Conservation (phyloP, 225 moss, liverwort and hornwort genomes). For the Asterella californica region DNA sequence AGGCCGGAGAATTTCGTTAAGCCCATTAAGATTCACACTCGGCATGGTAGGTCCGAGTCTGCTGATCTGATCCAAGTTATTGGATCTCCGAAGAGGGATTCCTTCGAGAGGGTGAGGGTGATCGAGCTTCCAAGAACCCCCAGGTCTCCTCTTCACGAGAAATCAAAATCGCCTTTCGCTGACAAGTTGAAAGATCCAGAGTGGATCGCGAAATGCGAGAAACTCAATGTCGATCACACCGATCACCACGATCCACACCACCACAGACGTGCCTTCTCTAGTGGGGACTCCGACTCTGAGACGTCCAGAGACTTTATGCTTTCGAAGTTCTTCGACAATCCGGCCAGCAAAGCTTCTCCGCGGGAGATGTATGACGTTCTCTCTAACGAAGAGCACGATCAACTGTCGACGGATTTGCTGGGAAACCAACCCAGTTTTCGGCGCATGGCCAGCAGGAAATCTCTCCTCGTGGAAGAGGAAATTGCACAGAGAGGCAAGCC, state of each 20-base stretch:
- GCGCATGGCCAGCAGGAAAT: not conserved
- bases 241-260: not conserved
- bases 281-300: slow-evolving; percentile 1
- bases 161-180: slow-evolving; percentile 10
- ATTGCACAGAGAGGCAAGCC: not conserved
- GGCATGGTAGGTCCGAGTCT: slow-evolving; percentile 6
- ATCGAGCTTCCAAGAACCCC: slow-evolving; percentile 12
- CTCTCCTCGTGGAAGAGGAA: slow-evolving; percentile 2
- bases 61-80: not conserved
- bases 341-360: slow-evolving; percentile 11
- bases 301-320: slow-evolving; percentile 30
- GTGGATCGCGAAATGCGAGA: slow-evolving; percentile 38
- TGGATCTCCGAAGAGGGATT: slow-evolving; percentile 18
- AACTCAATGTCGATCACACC: slow-evolving; percentile 15
- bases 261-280: slow-evolving; percentile 18
- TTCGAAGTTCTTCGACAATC: slow-evolving; percentile 28
- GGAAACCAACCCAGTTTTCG: not conserved
- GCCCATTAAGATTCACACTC: slow-evolving; percentile 9
- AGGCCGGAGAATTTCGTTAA: slow-evolving; percentile 15
- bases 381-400: slow-evolving; percentile 7
- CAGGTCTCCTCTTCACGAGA: slow-evolving; percentile 1
- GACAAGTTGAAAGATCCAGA: slow-evolving; percentile 22
- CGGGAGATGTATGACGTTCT: slow-evolving; percentile 7
- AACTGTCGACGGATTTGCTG: not conserved
- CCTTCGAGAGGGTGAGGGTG: slow-evolving; percentile 16